A percentile compares a stretch with the other conserved stretches of the same genome.
Evolutionary conservation across 441 rosid genomes (phyloP).

Genomic region (Gossypium armourianum): DNA sequence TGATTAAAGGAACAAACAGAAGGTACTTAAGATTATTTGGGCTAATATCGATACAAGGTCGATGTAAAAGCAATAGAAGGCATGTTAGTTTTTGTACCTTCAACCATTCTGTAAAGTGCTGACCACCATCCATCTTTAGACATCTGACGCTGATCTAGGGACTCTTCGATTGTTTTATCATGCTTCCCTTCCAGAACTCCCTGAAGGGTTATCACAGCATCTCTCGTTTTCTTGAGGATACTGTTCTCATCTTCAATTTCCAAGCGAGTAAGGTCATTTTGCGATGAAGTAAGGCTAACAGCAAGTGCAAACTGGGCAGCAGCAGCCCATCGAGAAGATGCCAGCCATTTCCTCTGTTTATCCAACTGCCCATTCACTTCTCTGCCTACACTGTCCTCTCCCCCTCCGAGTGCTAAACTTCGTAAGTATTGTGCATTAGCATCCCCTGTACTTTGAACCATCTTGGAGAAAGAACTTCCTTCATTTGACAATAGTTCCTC

Average conservation of each 20-base stretch:
- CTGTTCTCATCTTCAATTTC: constrained; percentile 50
- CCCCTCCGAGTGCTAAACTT: constrained; percentile 49
- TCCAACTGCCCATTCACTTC: constrained; percentile 35
- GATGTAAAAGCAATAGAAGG: neutral
- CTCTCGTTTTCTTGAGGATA: constrained; percentile 72
- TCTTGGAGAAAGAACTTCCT: constrained; percentile 67
- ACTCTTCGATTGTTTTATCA: constrained; percentile 54
- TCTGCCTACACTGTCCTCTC: constrained; percentile 26
- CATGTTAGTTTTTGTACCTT: constrained; percentile 39
- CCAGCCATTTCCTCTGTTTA: constrained; percentile 62
- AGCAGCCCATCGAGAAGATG: constrained; percentile 93
- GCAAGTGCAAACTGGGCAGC: constrained; percentile 83
- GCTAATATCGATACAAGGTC: neutral
- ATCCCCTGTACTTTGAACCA: constrained; percentile 89
- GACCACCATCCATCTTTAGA: constrained; percentile 90
- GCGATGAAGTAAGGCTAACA: constrained; percentile 79
- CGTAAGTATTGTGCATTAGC: constrained; percentile 86
- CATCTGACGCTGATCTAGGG: constrained; percentile 44
- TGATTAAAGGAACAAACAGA: neutral
- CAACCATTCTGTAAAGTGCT: constrained; percentile 69
- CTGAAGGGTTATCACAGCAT: constrained; percentile 71
- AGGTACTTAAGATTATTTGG: neutral
- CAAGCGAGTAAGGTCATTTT: constrained; percentile 67
- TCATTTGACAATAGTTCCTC: constrained; percentile 56
- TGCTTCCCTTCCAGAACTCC: constrained; percentile 83